phyloP scores from a whole-genome alignment of 345 rosid genomes.

The Litchi chinensis region DNA sequence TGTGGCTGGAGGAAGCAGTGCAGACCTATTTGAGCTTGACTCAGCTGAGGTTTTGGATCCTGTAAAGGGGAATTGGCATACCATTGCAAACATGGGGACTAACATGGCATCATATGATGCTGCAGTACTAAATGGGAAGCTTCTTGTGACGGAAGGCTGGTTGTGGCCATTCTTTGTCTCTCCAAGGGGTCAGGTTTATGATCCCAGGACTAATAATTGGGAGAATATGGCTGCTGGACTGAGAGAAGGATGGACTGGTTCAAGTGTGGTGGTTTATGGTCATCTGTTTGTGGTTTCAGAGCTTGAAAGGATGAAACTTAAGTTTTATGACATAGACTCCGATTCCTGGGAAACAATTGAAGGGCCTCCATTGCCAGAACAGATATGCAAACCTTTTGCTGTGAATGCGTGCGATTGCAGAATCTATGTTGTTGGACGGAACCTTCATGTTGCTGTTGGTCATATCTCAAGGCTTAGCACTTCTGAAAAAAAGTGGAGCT shows the following conservation, averaged over 20 bases:
- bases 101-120: conserved; percentile 85
- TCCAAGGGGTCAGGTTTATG: conserved; percentile 88
- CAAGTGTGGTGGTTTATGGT: conserved; percentile 73
- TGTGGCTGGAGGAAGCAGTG: conserved; percentile 83
- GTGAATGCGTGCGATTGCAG: conserved; percentile 58
- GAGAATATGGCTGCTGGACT: conserved; percentile 77
- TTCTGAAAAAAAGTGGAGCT: conserved; percentile 40
- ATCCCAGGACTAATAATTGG: conserved; percentile 69
- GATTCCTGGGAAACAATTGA: conserved; percentile 79
- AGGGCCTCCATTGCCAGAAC: conserved; percentile 80
- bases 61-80: conserved; percentile 57
- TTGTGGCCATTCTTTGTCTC: conserved; percentile 86
- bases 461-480: conserved; percentile 42
- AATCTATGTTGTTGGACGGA: conserved; percentile 78
- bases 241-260: conserved; percentile 94
- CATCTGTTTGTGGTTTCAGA: conserved; percentile 80
- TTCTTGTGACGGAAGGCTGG: conserved; percentile 93
- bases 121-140: conserved; percentile 78
- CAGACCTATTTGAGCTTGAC: conserved; percentile 68
- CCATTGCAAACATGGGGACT: conserved; percentile 66
- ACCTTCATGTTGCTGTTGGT: conserved; percentile 76
- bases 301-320: conserved; percentile 88
- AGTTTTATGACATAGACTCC: conserved; percentile 60
- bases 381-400: conserved; percentile 85
- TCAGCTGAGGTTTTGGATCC: conserved; percentile 80